Conservation (phyloP, 495 filamentous ascomycete species). For the Apiosordaria backusii region DNA sequence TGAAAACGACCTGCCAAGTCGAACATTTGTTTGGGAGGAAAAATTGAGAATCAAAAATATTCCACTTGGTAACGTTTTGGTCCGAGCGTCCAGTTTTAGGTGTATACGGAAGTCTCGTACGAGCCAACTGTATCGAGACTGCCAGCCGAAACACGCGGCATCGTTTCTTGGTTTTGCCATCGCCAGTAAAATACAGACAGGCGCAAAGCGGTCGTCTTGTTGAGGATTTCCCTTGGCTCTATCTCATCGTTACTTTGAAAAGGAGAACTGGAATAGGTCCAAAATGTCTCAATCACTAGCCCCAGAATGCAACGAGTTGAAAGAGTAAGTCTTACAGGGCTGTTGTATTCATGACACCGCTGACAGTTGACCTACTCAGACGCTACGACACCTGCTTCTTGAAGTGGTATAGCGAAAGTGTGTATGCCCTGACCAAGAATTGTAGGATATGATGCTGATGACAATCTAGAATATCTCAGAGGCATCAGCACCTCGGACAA, state of each 20-base stretch:
- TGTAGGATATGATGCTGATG: background rate
- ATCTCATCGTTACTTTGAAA: background rate
- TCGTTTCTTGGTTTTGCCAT: background rate
- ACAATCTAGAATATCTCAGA: constrained; percentile 69
- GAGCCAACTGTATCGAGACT: background rate
- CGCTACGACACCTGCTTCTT: constrained; percentile 91
- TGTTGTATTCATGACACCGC: background rate
- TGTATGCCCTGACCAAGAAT: constrained; percentile 25
- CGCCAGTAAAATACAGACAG: background rate
- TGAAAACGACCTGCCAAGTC: background rate
- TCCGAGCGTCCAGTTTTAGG: background rate
- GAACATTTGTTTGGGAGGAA: background rate
- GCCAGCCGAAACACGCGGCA: background rate
- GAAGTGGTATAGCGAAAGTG: constrained; percentile 96
- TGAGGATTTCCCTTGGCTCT: background rate
- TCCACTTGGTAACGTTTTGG: background rate
- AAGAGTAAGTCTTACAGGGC: constrained; percentile 60
- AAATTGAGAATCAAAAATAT: background rate
- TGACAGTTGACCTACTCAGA: constrained; percentile 38
- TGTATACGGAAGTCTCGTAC: background rate
- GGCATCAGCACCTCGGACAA: constrained; percentile 62
- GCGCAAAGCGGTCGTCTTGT: background rate
- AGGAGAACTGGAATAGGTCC: background rate
- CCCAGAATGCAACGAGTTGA: constrained; percentile 77
- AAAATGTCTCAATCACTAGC: constrained; percentile 57